These are phyloP conservation scores for Penstemon davidsonii DNA, from an alignment of 257 asterid genomes.

Conservation along the genomic window DNA sequence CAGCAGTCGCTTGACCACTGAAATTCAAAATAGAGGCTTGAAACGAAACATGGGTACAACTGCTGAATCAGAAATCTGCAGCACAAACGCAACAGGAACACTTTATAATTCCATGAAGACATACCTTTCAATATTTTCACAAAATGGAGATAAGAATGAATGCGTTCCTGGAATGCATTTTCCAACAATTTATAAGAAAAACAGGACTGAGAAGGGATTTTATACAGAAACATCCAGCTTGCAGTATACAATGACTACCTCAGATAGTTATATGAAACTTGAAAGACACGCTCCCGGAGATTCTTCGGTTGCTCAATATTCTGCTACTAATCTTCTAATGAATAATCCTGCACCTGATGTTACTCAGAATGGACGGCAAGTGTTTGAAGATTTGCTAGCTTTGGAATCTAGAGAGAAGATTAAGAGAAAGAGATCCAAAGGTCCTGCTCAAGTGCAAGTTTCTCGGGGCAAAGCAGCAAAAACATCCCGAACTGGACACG, in stretches of 20 bases:
- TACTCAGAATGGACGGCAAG: constrained; percentile 36
- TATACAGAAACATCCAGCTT: constrained; percentile 38
- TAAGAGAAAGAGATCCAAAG: constrained; percentile 55
- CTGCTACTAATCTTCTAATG: constrained; percentile 30
- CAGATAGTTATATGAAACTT: constrained; percentile 21
- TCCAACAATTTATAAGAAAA: constrained; percentile 60
- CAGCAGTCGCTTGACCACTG: constrained; percentile 43
- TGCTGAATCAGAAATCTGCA: constrained; percentile 44
- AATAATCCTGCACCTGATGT: constrained; percentile 28
- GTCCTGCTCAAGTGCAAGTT: constrained; percentile 44
- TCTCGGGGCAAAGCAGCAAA: constrained; percentile 34
- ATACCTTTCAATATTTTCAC: constrained; percentile 35
- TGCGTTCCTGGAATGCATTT: constrained; percentile 42
- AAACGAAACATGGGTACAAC: constrained; percentile 39
- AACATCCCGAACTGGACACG: constrained; percentile 33
- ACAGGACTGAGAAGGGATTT: constrained; percentile 53
- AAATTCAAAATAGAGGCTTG: constrained; percentile 40
- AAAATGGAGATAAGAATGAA: constrained; percentile 29
- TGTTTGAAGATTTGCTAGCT: constrained; percentile 37
- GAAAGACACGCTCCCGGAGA: constrained; percentile 20
- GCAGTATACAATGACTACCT: constrained; percentile 27
- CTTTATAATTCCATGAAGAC: constrained; percentile 52
- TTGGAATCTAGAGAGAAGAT: constrained; percentile 46
- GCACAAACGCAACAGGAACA: constrained; percentile 42
- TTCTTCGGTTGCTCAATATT: constrained; percentile 31